These are phyloP conservation scores for Leucogyrophana mollusca DNA, from an alignment of 768 basidiomycete genomes.

Conservation along the genomic window DNA sequence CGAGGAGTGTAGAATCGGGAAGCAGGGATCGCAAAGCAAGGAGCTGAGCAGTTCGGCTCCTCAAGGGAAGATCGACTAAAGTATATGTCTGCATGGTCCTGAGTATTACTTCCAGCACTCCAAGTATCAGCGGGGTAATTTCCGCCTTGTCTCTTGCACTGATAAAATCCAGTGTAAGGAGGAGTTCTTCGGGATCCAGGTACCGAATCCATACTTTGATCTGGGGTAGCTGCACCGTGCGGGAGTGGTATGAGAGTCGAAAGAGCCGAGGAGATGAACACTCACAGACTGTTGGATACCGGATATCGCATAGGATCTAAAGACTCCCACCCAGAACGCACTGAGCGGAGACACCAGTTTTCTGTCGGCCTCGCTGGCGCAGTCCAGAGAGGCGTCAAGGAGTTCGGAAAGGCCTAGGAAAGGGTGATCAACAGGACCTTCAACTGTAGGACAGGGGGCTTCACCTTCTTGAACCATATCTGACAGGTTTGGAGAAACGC, in stretches of 20 bases:
- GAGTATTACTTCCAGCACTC: constrained; percentile 38
- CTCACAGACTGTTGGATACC: constrained; percentile 12
- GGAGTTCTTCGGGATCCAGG: constrained; percentile 40
- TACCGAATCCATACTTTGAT: constrained; percentile 55
- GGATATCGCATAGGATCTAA: constrained; percentile 14
- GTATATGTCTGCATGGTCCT: constrained; percentile 24
- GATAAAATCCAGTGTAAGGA: constrained; percentile 44
- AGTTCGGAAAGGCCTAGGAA: constrained; percentile 41
- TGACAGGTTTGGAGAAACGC: constrained; percentile 26
- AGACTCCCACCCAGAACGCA: constrained; percentile 38
- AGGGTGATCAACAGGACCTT: constrained; percentile 2
- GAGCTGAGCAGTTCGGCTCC: constrained; percentile 35
- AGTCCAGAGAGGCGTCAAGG: constrained; percentile 38
- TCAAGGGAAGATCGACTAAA: constrained; percentile 23
- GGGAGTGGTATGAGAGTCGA: too few species aligned
- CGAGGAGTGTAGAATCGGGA: constrained; percentile 36
- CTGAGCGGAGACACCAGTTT: constrained; percentile 39
- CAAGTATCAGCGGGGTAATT: constrained; percentile 5
- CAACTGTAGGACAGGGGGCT: background rate
- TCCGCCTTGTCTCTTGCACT: constrained; percentile 9
- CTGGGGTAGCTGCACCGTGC: constrained; percentile 8
- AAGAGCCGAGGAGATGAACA: background rate
- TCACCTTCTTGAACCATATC: constrained; percentile 35
- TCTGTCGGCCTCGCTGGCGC: constrained; percentile 35
- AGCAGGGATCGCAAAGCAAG: constrained; percentile 35